Evolutionary conservation across 345 rosid genomes (phyloP), one percentile per base, ranked within the genome.

Genomic region (Populus nigra): DNA sequence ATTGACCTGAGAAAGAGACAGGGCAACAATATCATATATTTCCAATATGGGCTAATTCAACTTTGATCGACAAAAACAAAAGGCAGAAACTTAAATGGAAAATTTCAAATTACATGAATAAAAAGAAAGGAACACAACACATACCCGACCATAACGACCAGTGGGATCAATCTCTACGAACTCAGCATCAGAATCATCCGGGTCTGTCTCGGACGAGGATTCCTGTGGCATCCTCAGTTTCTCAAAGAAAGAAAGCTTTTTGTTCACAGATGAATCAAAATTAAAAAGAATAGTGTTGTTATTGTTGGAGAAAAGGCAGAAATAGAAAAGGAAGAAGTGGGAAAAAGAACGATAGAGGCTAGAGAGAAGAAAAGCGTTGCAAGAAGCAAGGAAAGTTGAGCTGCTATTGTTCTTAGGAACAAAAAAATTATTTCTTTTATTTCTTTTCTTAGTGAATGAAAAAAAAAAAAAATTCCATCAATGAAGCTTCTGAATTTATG

Each of bases 211-310:
- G 5, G 89, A 76, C 35, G 87, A 75, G 20, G 84, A 80, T 72
- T 86, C 91, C 77, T 77, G 92, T n/a, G 87, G 82, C 96, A 92
- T 92, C 84, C 75, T 87, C 84, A 74, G 65, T n/a, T 59, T 59
- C 65, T 23, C 65, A 23, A 23, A 9, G 3, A 9, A 57, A 3
- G 5, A n/a, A 53, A 53, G n/a, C 23, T 53, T 53, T 53, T 53
- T 53, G 8, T n/a, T n/a, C 3, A 23, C 2, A 59, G 63, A 59
- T 59, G 25, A 25, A 59, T 59, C 65, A 59, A 59, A 23, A 9
- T 10, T 23, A 59, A 59, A 59, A 23, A 59, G 16, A 59, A 23
- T 10, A 59, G 65, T 23, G 15, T 4, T 53, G 22, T 20, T 18
- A 8, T 59, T 10, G 29, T 10, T 8, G 29, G 27, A 59, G 65